Conservation (phyloP, 108 stramenopile species). For the Mayamaea pseudoterrestris region DNA sequence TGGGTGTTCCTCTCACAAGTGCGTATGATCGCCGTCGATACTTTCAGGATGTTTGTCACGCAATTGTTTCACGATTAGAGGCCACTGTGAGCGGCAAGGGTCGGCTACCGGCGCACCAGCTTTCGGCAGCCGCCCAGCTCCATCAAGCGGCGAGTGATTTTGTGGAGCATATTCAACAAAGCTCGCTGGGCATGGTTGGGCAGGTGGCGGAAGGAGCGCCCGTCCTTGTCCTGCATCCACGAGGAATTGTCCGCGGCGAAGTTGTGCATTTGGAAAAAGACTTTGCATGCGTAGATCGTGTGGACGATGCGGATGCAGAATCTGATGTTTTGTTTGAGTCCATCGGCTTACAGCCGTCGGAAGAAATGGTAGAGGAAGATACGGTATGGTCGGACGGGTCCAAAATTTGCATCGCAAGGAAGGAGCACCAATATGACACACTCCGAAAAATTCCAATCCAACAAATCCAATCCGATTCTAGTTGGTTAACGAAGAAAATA, state of each 20-base stretch:
- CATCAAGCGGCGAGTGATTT: conserved; percentile 26
- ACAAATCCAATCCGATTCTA: conserved; percentile 37
- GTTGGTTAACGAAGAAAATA: conserved; percentile 45
- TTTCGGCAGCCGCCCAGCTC: conserved; percentile 19
- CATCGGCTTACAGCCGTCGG: conserved; percentile 13
- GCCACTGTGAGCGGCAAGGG: conserved; percentile 33
- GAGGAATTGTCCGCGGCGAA: conserved; percentile 25
- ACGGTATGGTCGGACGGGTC: conserved; percentile 41
- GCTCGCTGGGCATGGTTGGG: conserved; percentile 20
- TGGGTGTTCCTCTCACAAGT: conserved; percentile 9
- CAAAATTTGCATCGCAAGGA: conserved; percentile 37
- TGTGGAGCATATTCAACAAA: conserved; percentile 13
- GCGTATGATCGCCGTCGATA: conserved; percentile 36
- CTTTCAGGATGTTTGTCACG: conserved; percentile 21
- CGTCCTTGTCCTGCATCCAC: conserved; percentile 19
- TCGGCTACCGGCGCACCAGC: not conserved
- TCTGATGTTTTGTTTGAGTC: conserved; percentile 31
- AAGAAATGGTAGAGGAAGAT: conserved; percentile 21
- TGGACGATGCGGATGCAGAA: conserved; percentile 15
- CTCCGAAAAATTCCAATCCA: conserved; percentile 28
- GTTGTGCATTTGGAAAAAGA: conserved; percentile 23
- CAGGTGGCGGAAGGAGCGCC: conserved; percentile 24
- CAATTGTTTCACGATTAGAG: conserved; percentile 18
- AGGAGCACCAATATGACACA: conserved; percentile 27
- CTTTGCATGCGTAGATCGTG: conserved; percentile 29